A percentile compares a stretch with the other conserved stretches of the same genome.
phyloP scores from a whole-genome alignment of 805 yeast species.

The Cyberlindnera japonica region DNA sequence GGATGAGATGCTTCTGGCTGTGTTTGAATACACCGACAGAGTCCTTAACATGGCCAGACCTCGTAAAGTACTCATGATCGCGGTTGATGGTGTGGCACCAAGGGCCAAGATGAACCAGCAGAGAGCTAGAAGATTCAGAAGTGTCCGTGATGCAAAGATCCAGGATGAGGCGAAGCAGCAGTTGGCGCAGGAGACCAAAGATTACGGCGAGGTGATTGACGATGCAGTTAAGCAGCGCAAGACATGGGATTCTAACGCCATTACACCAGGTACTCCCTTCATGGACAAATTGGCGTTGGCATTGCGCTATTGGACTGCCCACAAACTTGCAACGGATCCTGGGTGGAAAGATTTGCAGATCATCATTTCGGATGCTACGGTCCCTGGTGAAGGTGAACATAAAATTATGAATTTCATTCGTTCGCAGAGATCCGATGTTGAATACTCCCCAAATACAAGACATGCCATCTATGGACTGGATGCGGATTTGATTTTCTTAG shows the following conservation, averaged over 20 bases:
- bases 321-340: slow-evolving; percentile 81
- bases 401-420: slow-evolving; percentile 95
- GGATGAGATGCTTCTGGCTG: slow-evolving; percentile 93
- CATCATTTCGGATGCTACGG: slow-evolving; percentile 88
- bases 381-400: slow-evolving; percentile 98
- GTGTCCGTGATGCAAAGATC: slow-evolving; percentile 91
- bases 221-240: slow-evolving; percentile 67
- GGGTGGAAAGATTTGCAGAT: slow-evolving; percentile 79
- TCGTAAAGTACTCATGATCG: slow-evolving; percentile 89
- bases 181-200: slow-evolving; percentile 29
- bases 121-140: slow-evolving; percentile 90
- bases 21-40: slow-evolving; percentile 88
- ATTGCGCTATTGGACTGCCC: slow-evolving; percentile 81
- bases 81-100: slow-evolving; percentile 98
- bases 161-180: slow-evolving; percentile 67
- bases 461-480: slow-evolving; percentile 97
- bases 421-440: slow-evolving; percentile 80
- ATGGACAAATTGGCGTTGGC: slow-evolving; percentile 85
- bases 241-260: slow-evolving; percentile 86
- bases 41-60: slow-evolving; percentile 95
- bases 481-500: slow-evolving; percentile 95
- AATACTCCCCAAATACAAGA: slow-evolving; percentile 87
- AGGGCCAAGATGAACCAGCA: slow-evolving; percentile 98
- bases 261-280: slow-evolving; percentile 96
- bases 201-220: slow-evolving; percentile 64